Evolutionary conservation across 208 protist species (phyloP).

Genomic region (Crithidia acanthocephali): DNA sequence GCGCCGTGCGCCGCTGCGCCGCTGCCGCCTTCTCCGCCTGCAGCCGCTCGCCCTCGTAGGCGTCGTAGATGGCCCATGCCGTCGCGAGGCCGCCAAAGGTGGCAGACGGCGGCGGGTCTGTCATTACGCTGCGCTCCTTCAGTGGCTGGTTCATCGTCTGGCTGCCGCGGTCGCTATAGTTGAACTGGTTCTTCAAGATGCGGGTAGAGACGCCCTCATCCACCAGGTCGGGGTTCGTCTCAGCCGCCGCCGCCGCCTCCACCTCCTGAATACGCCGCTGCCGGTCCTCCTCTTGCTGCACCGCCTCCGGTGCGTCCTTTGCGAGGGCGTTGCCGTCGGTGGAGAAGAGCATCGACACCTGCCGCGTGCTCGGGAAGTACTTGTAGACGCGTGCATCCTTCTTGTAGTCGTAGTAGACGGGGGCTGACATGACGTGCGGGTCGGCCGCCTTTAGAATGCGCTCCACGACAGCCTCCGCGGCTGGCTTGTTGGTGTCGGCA

Average conservation of each 20-base stretch:
- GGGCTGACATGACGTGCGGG: slow-evolving; percentile 87
- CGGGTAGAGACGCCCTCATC: slow-evolving; percentile 86
- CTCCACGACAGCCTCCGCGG: slow-evolving; percentile 80
- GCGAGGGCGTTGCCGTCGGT: slow-evolving; percentile 86
- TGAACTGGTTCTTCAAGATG: slow-evolving; percentile 98
- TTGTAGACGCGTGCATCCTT: slow-evolving; percentile 93
- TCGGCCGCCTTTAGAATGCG: slow-evolving; percentile 95
- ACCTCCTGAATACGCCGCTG: slow-evolving; percentile 73
- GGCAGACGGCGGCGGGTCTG: slow-evolving; percentile 93
- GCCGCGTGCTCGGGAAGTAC: slow-evolving; percentile 88
- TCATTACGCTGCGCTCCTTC: slow-evolving; percentile 84
- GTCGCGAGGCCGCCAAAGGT: slow-evolving; percentile 88
- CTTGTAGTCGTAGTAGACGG: slow-evolving; percentile 95
- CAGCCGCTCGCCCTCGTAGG: slow-evolving; percentile 94
- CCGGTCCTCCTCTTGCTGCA: slow-evolving; percentile 90
- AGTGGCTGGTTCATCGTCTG: slow-evolving; percentile 96
- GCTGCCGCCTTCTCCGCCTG: slow-evolving; percentile 77
- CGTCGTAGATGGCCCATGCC: slow-evolving; percentile 97
- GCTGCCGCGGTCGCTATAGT: slow-evolving; percentile 96
- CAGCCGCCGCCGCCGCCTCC: slow-evolving; percentile 72
- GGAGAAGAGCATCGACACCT: slow-evolving; percentile 84
- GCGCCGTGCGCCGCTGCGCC: slow-evolving; percentile 66
- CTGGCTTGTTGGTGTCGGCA: slow-evolving; percentile 33
- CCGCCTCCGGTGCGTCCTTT: slow-evolving; percentile 84
- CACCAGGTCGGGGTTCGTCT: slow-evolving; percentile 85